Evolutionary conservation across 192 early-diverging fungal genomes (phyloP).

Genomic region (Backusella luteola): DNA sequence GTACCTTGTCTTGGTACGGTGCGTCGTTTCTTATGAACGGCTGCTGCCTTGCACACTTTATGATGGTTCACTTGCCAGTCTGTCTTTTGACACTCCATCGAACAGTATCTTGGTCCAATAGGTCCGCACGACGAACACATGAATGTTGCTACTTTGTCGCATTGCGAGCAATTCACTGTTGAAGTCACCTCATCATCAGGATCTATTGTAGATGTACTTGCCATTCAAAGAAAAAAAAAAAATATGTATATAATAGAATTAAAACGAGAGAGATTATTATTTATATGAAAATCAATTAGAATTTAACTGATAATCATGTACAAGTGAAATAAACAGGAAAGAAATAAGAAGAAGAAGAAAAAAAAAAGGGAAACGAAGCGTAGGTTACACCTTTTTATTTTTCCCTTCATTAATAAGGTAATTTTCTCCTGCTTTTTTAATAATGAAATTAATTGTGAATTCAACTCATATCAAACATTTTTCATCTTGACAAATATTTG

Average conservation of each 20-base stretch:
- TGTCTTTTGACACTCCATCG: constrained; percentile 52
- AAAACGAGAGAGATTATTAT: neutral
- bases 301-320: neutral
- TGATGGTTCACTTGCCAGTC: constrained; percentile 56
- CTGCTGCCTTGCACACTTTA: constrained; percentile 41
- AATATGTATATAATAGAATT: too few species aligned
- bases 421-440: neutral
- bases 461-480: neutral
- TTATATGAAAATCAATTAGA: neutral
- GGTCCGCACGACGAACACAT: constrained; percentile 39
- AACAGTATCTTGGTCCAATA: constrained; percentile 55
- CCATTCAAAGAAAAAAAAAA: neutral
- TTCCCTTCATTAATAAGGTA: neutral
- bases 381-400: too few species aligned
- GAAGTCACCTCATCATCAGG: constrained; percentile 10
- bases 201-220: constrained; percentile 1
- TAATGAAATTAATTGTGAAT: neutral
- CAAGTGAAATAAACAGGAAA: too few species aligned
- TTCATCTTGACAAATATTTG: neutral
- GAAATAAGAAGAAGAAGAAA: neutral
- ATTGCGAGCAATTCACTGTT: constrained; percentile 11
- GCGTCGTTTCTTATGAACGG: constrained; percentile 5
- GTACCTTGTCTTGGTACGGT: neutral
- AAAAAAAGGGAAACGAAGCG: neutral
- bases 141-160: constrained; percentile 24